Base-by-base conservation (phyloP, 352 stramenopile species). In the Thalassiosira hispida region DNA sequence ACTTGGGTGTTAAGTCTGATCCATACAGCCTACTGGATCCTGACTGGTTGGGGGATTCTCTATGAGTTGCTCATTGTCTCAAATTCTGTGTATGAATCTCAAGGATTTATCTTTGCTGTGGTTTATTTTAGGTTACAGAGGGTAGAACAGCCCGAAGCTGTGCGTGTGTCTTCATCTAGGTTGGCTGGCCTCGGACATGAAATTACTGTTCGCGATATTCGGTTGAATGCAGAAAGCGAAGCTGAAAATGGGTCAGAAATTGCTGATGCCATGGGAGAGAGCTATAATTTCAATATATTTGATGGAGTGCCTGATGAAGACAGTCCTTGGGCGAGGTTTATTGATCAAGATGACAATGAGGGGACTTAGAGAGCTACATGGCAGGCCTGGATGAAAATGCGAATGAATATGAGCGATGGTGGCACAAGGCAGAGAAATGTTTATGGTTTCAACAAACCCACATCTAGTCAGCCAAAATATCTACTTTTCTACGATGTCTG, bases 291-390 rank as follows among this genome's bases (percentile, higher is more conserved):
- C 18, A 68, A 68, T 38, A 68, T 68, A 35, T 68, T 68, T 31
- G 60, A 68, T 68, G 60, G 60, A 3, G 18, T 20, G 40, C 35
- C 40, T 2, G 60, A 68, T 44, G 35, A 55, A 27, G 44, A 18
- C 44, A 68, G 60, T 35, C 60, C 60, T 55, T 67, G 57, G 57
- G 57, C 57, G 1, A 68, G 47, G 44, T 55, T 57, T 27, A 56
- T 56, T 56, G 33, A 55, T 57, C 9, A 16, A n/a, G 40, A 16
- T 49, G 40, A 38, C 3, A 38, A 38, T 38, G 31, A 38, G 31
- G 31, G 31, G 3, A 38, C 31, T n/a, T n/a, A n/a, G n/a, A n/a
- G n/a, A n/a, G n/a, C n/a, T n/a, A n/a, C n/a, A n/a, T n/a, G n/a
- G n/a, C n/a, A n/a, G n/a, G n/a, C n/a, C n/a, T n/a, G n/a, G n/a